phyloP scores from a whole-genome alignment of 805 yeast genomes.

The Candida loeiensis region DNA sequence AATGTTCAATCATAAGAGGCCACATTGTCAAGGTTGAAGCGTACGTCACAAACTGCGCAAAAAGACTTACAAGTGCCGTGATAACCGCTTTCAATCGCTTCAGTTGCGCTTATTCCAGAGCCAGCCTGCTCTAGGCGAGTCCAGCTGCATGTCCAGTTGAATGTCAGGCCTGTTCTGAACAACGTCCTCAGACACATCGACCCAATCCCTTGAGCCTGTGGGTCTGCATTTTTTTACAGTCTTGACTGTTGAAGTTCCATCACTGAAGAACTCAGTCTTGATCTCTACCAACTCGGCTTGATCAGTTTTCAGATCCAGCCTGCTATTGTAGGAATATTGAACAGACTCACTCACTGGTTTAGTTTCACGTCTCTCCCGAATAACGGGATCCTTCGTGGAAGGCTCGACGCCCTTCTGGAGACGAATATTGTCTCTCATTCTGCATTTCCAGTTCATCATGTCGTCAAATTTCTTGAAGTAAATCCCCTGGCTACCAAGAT shows the following conservation, averaged over 20 bases:
- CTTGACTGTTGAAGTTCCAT: constrained; percentile 35
- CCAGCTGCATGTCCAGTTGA: background rate
- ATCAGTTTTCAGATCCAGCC: constrained; percentile 23
- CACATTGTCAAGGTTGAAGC: no score
- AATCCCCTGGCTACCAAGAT: constrained; percentile 49
- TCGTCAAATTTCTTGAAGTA: constrained; percentile 66
- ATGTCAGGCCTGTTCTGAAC: constrained; percentile 10
- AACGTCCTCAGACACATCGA: constrained; percentile 24
- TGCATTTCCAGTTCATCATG: constrained; percentile 63
- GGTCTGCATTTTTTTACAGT: constrained; percentile 32
- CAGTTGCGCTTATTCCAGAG: constrained; percentile 18
- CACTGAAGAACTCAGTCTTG: constrained; percentile 31
- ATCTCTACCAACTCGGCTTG: constrained; percentile 28
- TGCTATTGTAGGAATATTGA: constrained; percentile 20
- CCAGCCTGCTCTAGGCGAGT: constrained; percentile 19
- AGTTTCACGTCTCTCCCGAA: background rate
- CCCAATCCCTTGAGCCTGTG: constrained; percentile 33
- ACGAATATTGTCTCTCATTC: constrained; percentile 18
- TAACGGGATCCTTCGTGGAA: background rate
- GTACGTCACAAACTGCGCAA: no score
- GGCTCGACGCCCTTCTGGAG: background rate
- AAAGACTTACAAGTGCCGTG: background rate
- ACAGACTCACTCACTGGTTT: constrained; percentile 27
- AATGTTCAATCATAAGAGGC: no score
- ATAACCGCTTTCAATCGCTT: background rate